These are phyloP conservation scores for Phycomyces blakesleeanus DNA, from an alignment of 192 early-diverging fungal genomes.

Conservation along the genomic window DNA sequence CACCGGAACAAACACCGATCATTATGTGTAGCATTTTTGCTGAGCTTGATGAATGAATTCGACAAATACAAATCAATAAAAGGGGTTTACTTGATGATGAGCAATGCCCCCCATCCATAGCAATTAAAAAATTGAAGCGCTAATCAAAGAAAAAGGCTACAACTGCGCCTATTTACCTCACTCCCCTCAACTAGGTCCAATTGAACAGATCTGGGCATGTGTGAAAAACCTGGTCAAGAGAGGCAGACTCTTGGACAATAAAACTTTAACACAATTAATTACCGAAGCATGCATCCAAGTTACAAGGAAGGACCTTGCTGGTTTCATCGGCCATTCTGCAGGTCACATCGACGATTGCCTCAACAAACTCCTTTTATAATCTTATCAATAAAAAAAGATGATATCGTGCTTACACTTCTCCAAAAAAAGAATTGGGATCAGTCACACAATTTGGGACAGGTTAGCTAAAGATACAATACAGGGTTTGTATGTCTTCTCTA, in stretches of 20 bases:
- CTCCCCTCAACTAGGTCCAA: conserved; percentile 5
- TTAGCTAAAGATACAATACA: no score
- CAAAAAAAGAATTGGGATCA: no score
- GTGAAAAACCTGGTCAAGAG: neutral
- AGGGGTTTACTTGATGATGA: neutral
- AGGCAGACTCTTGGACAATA: neutral
- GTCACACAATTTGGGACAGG: no score
- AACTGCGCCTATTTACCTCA: neutral
- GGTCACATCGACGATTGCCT: neutral
- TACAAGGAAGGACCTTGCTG: neutral
- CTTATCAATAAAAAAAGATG: neutral
- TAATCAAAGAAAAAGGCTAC: no score
- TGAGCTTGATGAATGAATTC: neutral
- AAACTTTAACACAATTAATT: conserved; percentile 6
- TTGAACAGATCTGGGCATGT: neutral
- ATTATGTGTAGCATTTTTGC: neutral
- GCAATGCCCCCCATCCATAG: neutral
- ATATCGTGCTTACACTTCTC: neutral
- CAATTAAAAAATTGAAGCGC: neutral
- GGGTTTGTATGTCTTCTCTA: no score
- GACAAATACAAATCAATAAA: conserved; percentile 1
- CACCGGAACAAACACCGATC: neutral
- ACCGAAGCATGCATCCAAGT: neutral
- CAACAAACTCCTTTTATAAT: conserved; percentile 1
- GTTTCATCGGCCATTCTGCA: conserved; percentile 5